Conservation (phyloP, 2,329 filamentous ascomycete genomes). For the Mollisia scopiformis region DNA sequence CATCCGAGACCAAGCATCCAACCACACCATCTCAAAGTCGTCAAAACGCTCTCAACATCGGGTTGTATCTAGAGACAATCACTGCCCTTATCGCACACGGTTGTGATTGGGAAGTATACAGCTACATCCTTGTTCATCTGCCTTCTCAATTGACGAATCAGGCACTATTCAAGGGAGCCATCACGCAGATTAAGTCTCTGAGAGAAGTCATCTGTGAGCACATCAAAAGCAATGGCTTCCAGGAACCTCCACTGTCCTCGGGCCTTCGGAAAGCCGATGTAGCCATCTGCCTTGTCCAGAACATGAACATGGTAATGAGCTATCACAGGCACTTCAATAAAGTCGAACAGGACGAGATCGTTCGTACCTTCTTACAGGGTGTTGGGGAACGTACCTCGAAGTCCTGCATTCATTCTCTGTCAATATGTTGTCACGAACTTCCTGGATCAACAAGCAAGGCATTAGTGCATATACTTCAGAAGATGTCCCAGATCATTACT, state of each 20-base stretch:
- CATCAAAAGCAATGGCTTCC: slow-evolving; percentile 75
- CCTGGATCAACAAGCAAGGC: slow-evolving; percentile 85
- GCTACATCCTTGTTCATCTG: slow-evolving; percentile 83
- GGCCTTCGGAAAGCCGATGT: slow-evolving; percentile 87
- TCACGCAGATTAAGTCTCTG: slow-evolving; percentile 75
- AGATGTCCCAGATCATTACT: slow-evolving; percentile 95
- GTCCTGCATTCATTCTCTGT: slow-evolving; percentile 91
- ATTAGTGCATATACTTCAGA: slow-evolving; percentile 83
- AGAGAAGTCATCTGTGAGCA: slow-evolving; percentile 81
- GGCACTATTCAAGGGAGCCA: slow-evolving; percentile 75
- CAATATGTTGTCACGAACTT: slow-evolving; percentile 93
- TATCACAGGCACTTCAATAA: slow-evolving; percentile 87
- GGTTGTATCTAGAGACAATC: slow-evolving; percentile 74
- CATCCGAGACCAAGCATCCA: background rate
- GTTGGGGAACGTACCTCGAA: slow-evolving; percentile 88
- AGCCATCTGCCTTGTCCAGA: slow-evolving; percentile 85
- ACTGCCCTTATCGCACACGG: slow-evolving; percentile 74
- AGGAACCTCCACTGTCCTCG: slow-evolving; percentile 78
- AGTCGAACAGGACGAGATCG: slow-evolving; percentile 85
- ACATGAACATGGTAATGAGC: slow-evolving; percentile 83
- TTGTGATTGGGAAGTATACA: slow-evolving; percentile 89
- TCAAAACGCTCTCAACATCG: slow-evolving; percentile 28
- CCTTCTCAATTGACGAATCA: slow-evolving; percentile 90
- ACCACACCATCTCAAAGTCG: background rate
- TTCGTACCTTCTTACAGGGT: slow-evolving; percentile 82